Conservation (phyloP, 495 filamentous ascomycete species). For the Sordaria brevicollis region DNA sequence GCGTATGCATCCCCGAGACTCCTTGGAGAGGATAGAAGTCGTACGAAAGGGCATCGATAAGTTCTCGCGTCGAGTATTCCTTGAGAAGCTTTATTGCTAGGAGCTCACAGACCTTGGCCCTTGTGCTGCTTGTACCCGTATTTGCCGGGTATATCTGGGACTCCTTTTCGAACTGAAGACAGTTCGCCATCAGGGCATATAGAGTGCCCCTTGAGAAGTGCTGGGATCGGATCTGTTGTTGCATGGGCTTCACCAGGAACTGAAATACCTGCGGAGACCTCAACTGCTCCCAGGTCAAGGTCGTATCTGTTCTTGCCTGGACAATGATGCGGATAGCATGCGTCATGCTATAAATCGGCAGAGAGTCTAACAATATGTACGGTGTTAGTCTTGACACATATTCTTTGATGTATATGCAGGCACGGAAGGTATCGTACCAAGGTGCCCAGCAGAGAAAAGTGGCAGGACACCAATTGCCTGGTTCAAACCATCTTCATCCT, state of each 20-base stretch:
- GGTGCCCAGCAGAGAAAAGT: constrained; percentile 70
- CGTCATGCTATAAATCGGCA: constrained; percentile 84
- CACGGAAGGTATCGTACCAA: constrained; percentile 44
- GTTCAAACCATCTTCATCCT: constrained; percentile 43
- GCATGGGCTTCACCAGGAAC: constrained; percentile 85
- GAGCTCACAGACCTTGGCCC: constrained; percentile 80
- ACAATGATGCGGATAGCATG: constrained; percentile 80
- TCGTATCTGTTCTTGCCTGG: constrained; percentile 75
- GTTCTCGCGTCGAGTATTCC: constrained; percentile 77
- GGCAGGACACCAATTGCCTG: constrained; percentile 59
- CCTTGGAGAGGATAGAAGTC: constrained; percentile 90
- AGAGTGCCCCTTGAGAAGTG: constrained; percentile 79
- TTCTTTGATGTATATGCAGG: not conserved
- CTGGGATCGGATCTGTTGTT: constrained; percentile 66
- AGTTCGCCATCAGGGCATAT: constrained; percentile 87
- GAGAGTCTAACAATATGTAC: constrained; percentile 21
- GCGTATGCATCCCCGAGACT: constrained; percentile 37
- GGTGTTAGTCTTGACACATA: not conserved
- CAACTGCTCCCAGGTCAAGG: constrained; percentile 89
- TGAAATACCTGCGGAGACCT: constrained; percentile 90
- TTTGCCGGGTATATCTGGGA: constrained; percentile 69
- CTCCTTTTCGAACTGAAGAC: constrained; percentile 86
- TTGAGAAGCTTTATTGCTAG: constrained; percentile 83
- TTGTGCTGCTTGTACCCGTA: constrained; percentile 67
- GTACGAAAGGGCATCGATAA: constrained; percentile 86